phyloP scores from a whole-genome alignment of 2,329 filamentous ascomycete genomes.

The Aaosphaeria arxii region DNA sequence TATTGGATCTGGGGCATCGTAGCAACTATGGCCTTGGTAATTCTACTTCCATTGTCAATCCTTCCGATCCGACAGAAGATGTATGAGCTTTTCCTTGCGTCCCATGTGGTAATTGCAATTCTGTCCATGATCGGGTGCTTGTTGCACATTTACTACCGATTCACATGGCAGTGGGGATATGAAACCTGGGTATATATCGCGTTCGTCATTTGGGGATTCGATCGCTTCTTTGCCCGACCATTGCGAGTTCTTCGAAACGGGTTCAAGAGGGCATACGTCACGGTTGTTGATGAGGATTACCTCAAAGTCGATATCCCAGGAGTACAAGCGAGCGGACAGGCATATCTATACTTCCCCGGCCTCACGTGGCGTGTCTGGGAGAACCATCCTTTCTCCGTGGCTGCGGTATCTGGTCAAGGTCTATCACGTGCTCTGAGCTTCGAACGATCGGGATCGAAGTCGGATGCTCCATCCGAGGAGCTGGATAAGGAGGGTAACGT shows the following conservation, averaged over 20 bases:
- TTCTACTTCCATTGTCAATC: slow-evolving; percentile 5
- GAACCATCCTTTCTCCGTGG: slow-evolving; percentile 54
- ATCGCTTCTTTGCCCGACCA: slow-evolving; percentile 41
- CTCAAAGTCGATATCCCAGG: slow-evolving; percentile 43
- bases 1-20: slow-evolving; percentile 17
- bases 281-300: slow-evolving; percentile 13
- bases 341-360: slow-evolving; percentile 51
- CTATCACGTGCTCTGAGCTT: slow-evolving; percentile 6
- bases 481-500: neutral
- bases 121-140: slow-evolving; percentile 47
- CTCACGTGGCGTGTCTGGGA: slow-evolving; percentile 44
- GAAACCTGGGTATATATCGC: slow-evolving; percentile 46
- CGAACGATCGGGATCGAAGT: neutral
- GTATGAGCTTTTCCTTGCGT: slow-evolving; percentile 24
- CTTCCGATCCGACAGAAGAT: slow-evolving; percentile 6
- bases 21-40: slow-evolving; percentile 6
- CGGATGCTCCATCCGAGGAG: neutral
- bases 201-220: slow-evolving; percentile 46
- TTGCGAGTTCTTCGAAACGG: slow-evolving; percentile 38
- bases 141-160: slow-evolving; percentile 38
- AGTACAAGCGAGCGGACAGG: slow-evolving; percentile 26
- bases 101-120: slow-evolving; percentile 45
- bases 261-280: slow-evolving; percentile 33
- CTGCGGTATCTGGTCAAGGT: slow-evolving; percentile 17
- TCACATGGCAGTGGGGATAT: slow-evolving; percentile 41